Conservation (phyloP, 805 yeast genomes). For the Priceomyces fermenticarens region DNA sequence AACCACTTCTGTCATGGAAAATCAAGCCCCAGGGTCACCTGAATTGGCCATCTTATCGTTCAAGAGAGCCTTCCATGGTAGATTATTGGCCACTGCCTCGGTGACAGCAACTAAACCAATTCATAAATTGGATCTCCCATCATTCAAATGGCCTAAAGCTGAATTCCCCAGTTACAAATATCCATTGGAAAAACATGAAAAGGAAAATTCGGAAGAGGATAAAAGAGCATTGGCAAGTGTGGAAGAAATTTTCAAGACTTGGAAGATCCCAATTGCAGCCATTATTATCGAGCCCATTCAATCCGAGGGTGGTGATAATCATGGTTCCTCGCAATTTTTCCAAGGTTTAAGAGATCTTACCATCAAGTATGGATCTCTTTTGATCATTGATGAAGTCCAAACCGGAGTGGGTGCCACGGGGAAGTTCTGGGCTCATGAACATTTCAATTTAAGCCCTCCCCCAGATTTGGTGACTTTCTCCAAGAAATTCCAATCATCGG, state of each 20-base stretch:
- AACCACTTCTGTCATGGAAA: conserved; percentile 69
- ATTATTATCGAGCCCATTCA: conserved; percentile 60
- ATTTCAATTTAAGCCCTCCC: conserved; percentile 57
- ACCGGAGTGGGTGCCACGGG: conserved; percentile 76
- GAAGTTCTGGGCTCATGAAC: conserved; percentile 71
- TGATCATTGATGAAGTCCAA: conserved; percentile 72
- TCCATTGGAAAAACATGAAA: conserved; percentile 69
- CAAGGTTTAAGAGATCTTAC: conserved; percentile 63
- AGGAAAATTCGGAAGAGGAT: conserved; percentile 73
- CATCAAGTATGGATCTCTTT: conserved; percentile 50
- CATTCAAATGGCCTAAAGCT: conserved; percentile 96
- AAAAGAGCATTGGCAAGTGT: conserved; percentile 74
- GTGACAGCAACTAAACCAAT: conserved; percentile 92
- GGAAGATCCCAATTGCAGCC: conserved; percentile 72
- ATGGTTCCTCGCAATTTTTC: conserved; percentile 59
- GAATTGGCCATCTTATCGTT: conserved; percentile 82
- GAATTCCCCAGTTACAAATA: conserved; percentile 83
- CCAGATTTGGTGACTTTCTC: conserved; percentile 72
- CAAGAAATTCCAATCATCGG: conserved; percentile 72
- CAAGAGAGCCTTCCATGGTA: conserved; percentile 89
- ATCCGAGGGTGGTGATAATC: conserved; percentile 77
- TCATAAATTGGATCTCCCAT: conserved; percentile 89
- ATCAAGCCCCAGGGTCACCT: conserved; percentile 86
- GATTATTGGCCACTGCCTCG: conserved; percentile 88
- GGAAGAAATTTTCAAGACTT: conserved; percentile 62